Base-by-base conservation (phyloP, 2,329 filamentous ascomycete species). In the Aureobasidium zeae region DNA sequence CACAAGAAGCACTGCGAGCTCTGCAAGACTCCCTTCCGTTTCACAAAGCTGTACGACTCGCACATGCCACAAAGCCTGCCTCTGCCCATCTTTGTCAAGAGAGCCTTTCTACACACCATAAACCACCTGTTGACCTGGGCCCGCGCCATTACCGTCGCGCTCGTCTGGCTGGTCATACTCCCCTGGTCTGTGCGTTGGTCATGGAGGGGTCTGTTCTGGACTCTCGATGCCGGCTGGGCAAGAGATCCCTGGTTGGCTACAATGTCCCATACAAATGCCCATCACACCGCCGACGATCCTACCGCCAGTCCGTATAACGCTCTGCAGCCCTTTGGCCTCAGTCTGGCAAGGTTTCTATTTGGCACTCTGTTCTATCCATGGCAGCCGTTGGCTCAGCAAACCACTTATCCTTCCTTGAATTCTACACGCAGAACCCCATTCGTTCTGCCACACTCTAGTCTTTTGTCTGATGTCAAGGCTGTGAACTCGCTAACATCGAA, bases 1-100 rank as follows among this genome's bases (percentile, higher is more conserved):
- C 88, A 98, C 62, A 98, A 98, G 76, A 96, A 96, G 64, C 85
- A 98, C 70, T 98, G 93, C 72, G 91, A 98, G 69, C 79, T 98
- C 25, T 98, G 91, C 78, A 98, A 98, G 69, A 98, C 91, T 2
- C 81, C 88, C 0, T 98, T 96, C 60, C 84, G 87, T 48, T 98
- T 98, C 69, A 98, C 91, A 42, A 98, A 98, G 65, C 76, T 98
- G 28, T 98, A 98, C 68, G 81, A 88, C 49, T 86, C 87, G 3
- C 77, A 88, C 58, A 98, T 98, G 91, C 93, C 91, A 1, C 76
- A 77, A 50, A 78, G 76, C 10, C 73, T 98, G 11, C 91, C 93
- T 0, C 73, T 81, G 29, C 74, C 81, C 35, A 72, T 98, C 49
- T 95, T 98, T 56, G 53, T 87, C 45, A 79, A 79, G 51, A 84